These are phyloP conservation scores for Penicillium sp. DNA, from an alignment of 2,329 filamentous ascomycete species.

Conservation along the genomic window DNA sequence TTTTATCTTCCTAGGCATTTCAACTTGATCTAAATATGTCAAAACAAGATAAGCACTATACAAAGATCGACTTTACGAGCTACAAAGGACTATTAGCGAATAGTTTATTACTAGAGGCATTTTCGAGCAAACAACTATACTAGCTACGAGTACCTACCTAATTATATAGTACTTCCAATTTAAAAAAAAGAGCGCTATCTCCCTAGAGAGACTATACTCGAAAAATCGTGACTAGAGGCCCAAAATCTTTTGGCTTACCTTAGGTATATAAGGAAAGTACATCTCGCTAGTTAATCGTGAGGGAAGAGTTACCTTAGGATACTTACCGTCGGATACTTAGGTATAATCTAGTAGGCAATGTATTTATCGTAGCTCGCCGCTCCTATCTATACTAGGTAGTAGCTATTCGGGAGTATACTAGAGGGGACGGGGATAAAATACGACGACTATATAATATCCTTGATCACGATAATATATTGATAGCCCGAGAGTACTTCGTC, in stretches of 20 bases:
- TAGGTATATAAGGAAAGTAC: not conserved
- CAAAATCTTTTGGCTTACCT: not conserved
- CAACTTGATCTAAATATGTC: too few relatives aligned
- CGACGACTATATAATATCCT: conserved; percentile 6
- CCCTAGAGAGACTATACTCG: too few relatives aligned
- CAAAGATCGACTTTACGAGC: too few relatives aligned
- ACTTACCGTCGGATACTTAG: conserved; percentile 12
- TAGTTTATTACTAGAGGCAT: too few relatives aligned
- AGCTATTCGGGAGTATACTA: conserved; percentile 9
- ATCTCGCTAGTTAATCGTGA: not conserved
- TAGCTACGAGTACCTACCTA: too few relatives aligned
- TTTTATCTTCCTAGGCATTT: too few relatives aligned
- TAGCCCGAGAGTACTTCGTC: conserved; percentile 10
- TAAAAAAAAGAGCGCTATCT: too few relatives aligned
- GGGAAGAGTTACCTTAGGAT: conserved; percentile 1
- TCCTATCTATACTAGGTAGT: conserved; percentile 5
- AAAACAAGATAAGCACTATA: too few relatives aligned
- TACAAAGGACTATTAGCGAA: too few relatives aligned
- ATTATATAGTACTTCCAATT: too few relatives aligned
- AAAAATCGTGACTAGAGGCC: not conserved
- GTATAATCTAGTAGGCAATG: conserved; percentile 12
- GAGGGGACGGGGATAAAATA: not conserved
- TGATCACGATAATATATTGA: too few relatives aligned
- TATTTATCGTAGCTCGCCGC: conserved; percentile 7
- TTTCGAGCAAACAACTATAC: too few relatives aligned